Evolutionary conservation across 2,329 filamentous ascomycete genomes (phyloP), one percentile per base, ranked within the genome.

Genomic region (Exophiala bonariae): DNA sequence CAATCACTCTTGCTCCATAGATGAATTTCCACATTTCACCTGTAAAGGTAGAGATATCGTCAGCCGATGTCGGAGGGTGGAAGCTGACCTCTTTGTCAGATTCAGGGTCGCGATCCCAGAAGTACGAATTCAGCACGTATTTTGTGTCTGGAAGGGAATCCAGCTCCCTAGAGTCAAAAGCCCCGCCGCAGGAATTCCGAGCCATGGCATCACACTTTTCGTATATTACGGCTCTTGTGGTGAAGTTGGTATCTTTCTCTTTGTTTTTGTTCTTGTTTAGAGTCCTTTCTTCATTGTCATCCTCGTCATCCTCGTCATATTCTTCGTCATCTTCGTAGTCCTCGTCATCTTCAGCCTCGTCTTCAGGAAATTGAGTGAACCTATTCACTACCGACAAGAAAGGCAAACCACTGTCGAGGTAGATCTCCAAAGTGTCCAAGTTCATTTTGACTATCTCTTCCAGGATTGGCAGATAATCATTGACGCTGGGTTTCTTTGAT

Each of bases 351-450:
- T 35, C 8, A 4, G 19, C 34, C n/a, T 28, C 22, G 14, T 49
- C 39, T 16, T 41, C 44, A 36, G 9, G 18, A 11, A 4, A 13
- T 6, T n/a, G 18, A 14, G 13, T n/a, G n/a, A 23, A 19, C n/a
- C 16, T 34, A 31, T 18, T 18, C 18, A 47, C 28, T 22, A 41
- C 36, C 6, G 7, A 9, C 23, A 26, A 6, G 23, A 26, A 26
- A 26, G 11, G 23, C 20, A 54, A 6, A 7, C 52, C 52, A 19
- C 38, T 14, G 13, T 57, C 55, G 5, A 55, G 35, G 40, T 56
- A 57, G n/a, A 57, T 47, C 22, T 57, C 47, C 14, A 57, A 17
- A n/a, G 31, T 41, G 18, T 52, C 39, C 38, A 57, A 32, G 9
- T 46, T 50, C 41, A 52, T 44, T 10, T 41, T 23, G 18, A 30